Evolutionary conservation across 352 stramenopile species (phyloP), one percentile per base, ranked within the genome.

Genomic region (Phytophthora nicotianae): DNA sequence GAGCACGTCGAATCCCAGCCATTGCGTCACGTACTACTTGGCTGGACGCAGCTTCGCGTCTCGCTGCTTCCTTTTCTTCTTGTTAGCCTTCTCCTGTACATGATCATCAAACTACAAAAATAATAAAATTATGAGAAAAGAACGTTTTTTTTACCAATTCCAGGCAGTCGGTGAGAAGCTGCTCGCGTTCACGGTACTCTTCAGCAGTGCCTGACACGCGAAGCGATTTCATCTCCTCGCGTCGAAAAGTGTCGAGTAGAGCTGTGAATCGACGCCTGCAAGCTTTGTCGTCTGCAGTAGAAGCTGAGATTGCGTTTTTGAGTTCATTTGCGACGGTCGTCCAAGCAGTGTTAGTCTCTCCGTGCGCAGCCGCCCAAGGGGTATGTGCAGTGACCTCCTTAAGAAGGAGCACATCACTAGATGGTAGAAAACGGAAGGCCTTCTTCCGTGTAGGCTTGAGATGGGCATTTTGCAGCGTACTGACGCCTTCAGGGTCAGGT

Each of bases 11-110:
- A 11, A 58, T 13, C 7, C 21, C 50, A 5, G 24, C n/a, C 50
- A 58, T 50, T 5, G 50, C 38, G 19, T 41, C 50, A 24, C 51
- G 40, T 29, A 59, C 40, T 5, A 59, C 26, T 17, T 42, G 38
- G 19, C 14, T 42, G 21, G 51, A 59, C 21, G 38, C 51, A 24
- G 26, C 4, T 33, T 59, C 51, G n/a, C 40, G 51, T 19, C 51
- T 58, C 38, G 47, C 17, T 17, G 32, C 32, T n/a, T 38, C 27
- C 27, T 7, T 33, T 33, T 33, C 11, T 16, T 33, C 11, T 35
- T 35, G 29, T 38, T 13, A 17, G 32, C 13, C 13, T 38, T 38
- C 32, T 50, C 38, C 51, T 58, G 40, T n/a, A 29, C 32, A 27
- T 58, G 3, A 38, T 14, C 14, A 27, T 57, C 50, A 38, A 7